Base-by-base conservation (phyloP, 768 basidiomycete species). In the Kwoniella heveanensis region DNA sequence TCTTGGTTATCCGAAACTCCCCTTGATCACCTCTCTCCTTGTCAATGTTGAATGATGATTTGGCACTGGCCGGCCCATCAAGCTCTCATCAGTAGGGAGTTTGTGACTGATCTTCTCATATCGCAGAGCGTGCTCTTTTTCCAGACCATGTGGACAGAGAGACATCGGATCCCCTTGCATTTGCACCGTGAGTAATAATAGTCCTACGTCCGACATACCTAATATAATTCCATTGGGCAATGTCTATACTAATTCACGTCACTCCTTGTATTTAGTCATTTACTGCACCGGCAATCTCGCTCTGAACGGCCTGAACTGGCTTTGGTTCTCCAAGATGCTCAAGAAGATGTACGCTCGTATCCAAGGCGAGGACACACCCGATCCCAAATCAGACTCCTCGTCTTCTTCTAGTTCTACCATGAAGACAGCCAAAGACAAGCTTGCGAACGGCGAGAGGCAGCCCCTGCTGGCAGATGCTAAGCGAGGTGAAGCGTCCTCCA, bases 291-390 rank as follows among this genome's bases (percentile, higher is more conserved):
- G 87, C 19, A 91, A 90, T 71, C 60, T 89, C 32, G 72, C 86
- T 32, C 82, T 93, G 10, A 87, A 91, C 69, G 82, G 83, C 2
- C 82, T 94, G 24, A 94, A 93, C 78, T 87, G 87, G 71, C 59
- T 73, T 13, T 76, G 77, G 77, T 78, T 78, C 49, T 73, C 68
- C 57, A 75, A 77, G 58, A 78, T 76, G 70, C 54, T 71, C n/a
- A 36, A 56, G 19, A 71, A 73, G 65, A 71, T 74, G 62, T n/a
- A 72, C 19, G 65, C 62, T 13, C 47, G 63, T 48, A n/a, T 69
- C n/a, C 29, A 58, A 49, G 71, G 70, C 24, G 61, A 62, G 12
- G 61, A 67, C 8, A 60, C 49, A 17, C 25, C 58, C 22, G 19
- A 32, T 6, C 13, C 32, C 32, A 32, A 25, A 19, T 26, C 51